Evolutionary conservation across 2,329 filamentous ascomycete genomes (phyloP), one percentile per base, ranked within the genome.

Genomic region (Emmonsiellopsis sp.): DNA sequence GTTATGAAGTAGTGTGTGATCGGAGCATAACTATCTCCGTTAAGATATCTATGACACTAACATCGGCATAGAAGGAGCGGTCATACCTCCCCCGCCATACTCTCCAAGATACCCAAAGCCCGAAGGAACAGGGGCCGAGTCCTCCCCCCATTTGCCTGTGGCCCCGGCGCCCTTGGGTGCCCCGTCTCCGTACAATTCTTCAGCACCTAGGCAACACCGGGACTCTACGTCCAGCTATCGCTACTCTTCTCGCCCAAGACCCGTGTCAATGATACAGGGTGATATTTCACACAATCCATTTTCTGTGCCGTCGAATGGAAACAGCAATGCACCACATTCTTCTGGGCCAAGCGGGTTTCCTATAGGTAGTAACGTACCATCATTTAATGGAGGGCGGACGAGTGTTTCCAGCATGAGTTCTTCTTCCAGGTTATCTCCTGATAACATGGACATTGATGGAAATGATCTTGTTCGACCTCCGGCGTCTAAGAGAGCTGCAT

Each of bases 401-500:
- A 47, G 30, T 11, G 15, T 43, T 2, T 35, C 47, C 20, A 34
- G 35, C 16, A n/a, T 51, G 42, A 32, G 37, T 16, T 48, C 50
- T 6, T 49, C 55, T n/a, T 50, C 47, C 2, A 40, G 47, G 40
- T 31, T 40, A 8, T 15, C 35, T 13, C 47, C 13, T 30, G 47
- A 49, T n/a, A 41, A 49, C 20, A 38, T 3, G 48, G 50, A 35
- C 50, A 34, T n/a, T 26, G 38, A 13, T 54, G 57, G 55, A 6
- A 64, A 65, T 53, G 56, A 58, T 37, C 54, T 54, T n/a, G 49
- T 62, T 35, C 65, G 65, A 7, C 65, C 73, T 5, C 73, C 73
- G 51, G 65, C 66, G 7, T 70, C 73, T 1, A 69, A 70, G 57
- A 67, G 73, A 58, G 73, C 73, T 26, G 73, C 68, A 16, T 76